A percentile compares a stretch with the other conserved stretches of the same genome.
Evolutionary conservation across 1,139 yeast genomes (phyloP).

Genomic region (Yamadazyma membranifaciens): DNA sequence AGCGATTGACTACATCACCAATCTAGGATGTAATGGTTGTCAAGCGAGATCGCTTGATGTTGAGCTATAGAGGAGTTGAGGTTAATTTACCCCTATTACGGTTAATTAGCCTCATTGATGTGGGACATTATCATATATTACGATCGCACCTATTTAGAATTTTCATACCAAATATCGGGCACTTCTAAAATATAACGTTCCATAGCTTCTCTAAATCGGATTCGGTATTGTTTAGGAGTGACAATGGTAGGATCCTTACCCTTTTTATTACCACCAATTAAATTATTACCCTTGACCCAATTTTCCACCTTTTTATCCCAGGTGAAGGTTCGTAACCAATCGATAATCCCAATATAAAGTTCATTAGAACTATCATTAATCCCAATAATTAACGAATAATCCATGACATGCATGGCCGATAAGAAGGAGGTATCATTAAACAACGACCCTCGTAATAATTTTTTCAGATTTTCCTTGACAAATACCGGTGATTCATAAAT

Average conservation of each 20-base stretch:
- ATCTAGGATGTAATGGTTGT: too few species aligned
- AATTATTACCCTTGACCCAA: conserved; percentile 93
- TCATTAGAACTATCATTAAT: conserved; percentile 63
- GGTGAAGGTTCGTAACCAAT: conserved; percentile 92
- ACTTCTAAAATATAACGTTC: conserved; percentile 92
- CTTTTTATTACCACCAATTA: conserved; percentile 75
- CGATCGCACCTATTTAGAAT: too few species aligned
- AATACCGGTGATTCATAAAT: conserved; percentile 94
- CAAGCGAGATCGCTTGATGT: too few species aligned
- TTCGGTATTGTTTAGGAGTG: conserved; percentile 93
- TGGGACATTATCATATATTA: too few species aligned
- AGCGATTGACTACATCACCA: too few species aligned
- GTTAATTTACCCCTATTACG: too few species aligned
- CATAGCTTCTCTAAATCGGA: conserved; percentile 96
- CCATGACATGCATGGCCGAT: conserved; percentile 99
- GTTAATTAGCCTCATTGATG: too few species aligned
- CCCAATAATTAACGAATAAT: conserved; percentile 91
- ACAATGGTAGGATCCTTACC: conserved; percentile 96
- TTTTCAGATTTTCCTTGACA: conserved; percentile 90
- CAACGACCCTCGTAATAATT: conserved; percentile 77
- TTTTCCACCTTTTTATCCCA: conserved; percentile 99
- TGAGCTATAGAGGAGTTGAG: too few species aligned
- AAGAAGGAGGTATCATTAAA: conserved; percentile 94
- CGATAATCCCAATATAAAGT: conserved; percentile 90
- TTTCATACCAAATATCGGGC: conserved; percentile 78